phyloP scores from a whole-genome alignment of 805 yeast species.

The Teunomyces cretensis region DNA sequence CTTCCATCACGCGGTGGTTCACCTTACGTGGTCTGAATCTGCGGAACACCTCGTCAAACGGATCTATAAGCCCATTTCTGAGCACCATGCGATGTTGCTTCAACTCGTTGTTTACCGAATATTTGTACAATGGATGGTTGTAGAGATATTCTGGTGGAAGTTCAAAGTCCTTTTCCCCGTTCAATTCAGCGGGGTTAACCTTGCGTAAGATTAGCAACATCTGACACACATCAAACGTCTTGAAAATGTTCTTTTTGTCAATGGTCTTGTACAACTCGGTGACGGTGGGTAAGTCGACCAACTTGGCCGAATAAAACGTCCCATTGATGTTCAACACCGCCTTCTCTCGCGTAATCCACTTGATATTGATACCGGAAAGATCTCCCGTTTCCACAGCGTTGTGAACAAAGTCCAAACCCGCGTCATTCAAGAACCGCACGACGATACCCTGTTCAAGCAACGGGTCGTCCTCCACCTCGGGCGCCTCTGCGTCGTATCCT shows the following conservation, averaged over 20 bases:
- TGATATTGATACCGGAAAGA: constrained; percentile 65
- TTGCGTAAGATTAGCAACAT: constrained; percentile 72
- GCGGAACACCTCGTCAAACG: constrained; percentile 67
- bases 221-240: constrained; percentile 83
- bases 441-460: constrained; percentile 83
- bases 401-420: constrained; percentile 69
- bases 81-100: constrained; percentile 48
- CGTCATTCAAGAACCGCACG: constrained; percentile 69
- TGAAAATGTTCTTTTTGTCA: constrained; percentile 84
- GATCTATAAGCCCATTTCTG: constrained; percentile 83
- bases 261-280: constrained; percentile 86
- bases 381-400: constrained; percentile 79
- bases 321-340: constrained; percentile 75
- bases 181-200: constrained; percentile 38
- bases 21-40: constrained; percentile 71
- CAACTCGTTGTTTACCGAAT: constrained; percentile 35
- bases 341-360: constrained; percentile 79
- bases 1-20: constrained; percentile 69
- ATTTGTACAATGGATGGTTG: constrained; percentile 40
- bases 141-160: constrained; percentile 34
- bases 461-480: constrained; percentile 94
- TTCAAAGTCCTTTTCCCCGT: constrained; percentile 48
- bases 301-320: constrained; percentile 72
- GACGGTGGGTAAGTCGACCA: constrained; percentile 87
- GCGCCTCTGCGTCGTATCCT: constrained; percentile 96